phyloP scores from a whole-genome alignment of 768 basidiomycete genomes.

The Cantharellus anzutake region DNA sequence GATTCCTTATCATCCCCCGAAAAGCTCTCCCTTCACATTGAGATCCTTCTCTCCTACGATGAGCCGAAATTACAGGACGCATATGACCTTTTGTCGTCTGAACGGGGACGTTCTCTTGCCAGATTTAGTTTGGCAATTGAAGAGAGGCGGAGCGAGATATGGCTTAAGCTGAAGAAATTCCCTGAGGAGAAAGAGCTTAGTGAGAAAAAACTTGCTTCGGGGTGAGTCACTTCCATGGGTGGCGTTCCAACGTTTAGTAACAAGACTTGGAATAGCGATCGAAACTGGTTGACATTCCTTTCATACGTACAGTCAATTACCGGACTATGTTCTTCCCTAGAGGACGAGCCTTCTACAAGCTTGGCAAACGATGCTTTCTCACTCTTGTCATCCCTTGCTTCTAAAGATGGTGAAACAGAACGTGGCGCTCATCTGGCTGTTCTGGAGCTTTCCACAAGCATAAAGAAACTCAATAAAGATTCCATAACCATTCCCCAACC shows the following conservation, averaged over 20 bases:
- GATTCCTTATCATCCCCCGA: slow-evolving; percentile 50
- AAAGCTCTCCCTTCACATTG: slow-evolving; percentile 58
- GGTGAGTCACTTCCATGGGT: slow-evolving; percentile 22
- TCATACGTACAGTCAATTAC: slow-evolving; percentile 46
- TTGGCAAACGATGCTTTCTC: slow-evolving; percentile 26
- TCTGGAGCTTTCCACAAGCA: slow-evolving; percentile 31
- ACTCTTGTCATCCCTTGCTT: slow-evolving; percentile 37
- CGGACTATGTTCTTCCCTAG: background rate
- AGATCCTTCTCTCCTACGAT: slow-evolving; percentile 30
- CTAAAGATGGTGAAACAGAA: slow-evolving; percentile 44
- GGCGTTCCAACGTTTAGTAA: slow-evolving; percentile 11
- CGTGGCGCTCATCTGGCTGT: slow-evolving; percentile 55
- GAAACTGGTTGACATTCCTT: slow-evolving; percentile 75
- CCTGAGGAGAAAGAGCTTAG: slow-evolving; percentile 46
- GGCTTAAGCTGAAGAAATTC: slow-evolving; percentile 26
- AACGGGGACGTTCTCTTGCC: slow-evolving; percentile 47
- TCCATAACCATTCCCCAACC: no score
- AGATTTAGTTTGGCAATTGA: slow-evolving; percentile 53
- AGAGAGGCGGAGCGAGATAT: slow-evolving; percentile 53
- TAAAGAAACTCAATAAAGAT: background rate
- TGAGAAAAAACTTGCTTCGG: slow-evolving; percentile 15
- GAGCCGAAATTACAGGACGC: slow-evolving; percentile 54
- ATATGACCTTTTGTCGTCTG: slow-evolving; percentile 43
- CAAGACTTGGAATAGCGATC: slow-evolving; percentile 29
- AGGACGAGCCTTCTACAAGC: slow-evolving; percentile 2